Conservation (phyloP, 495 filamentous ascomycete species). For the Emericellopsis terricola region DNA sequence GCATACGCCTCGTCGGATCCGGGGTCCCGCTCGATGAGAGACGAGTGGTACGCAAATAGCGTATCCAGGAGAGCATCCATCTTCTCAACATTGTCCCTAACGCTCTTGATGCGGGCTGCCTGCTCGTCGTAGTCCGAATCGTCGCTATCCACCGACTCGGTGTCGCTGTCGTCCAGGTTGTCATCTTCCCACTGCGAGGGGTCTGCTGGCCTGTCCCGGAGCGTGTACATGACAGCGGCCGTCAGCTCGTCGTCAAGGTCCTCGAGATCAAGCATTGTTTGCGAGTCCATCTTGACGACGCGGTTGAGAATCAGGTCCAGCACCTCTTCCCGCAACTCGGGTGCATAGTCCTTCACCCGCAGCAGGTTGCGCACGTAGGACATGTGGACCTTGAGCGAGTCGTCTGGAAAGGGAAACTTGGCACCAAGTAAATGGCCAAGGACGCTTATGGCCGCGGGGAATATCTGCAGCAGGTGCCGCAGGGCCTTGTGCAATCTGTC, state of each 20-base stretch:
- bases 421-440: slow-evolving; percentile 42
- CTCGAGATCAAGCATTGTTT: slow-evolving; percentile 84
- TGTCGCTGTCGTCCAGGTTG: slow-evolving; percentile 43
- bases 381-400: slow-evolving; percentile 51
- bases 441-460: slow-evolving; percentile 51
- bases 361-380: slow-evolving; percentile 68
- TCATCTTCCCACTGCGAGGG: slow-evolving; percentile 30
- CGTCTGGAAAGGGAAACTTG: slow-evolving; percentile 59
- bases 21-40: slow-evolving; percentile 39
- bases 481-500: slow-evolving; percentile 56
- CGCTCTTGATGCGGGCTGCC: slow-evolving; percentile 31
- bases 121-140: slow-evolving; percentile 24
- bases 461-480: slow-evolving; percentile 55
- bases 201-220: slow-evolving; percentile 11
- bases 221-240: slow-evolving; percentile 22
- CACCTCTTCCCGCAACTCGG: slow-evolving; percentile 68
- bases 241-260: slow-evolving; percentile 44
- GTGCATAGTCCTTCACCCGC: slow-evolving; percentile 51
- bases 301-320: slow-evolving; percentile 65
- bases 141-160: slow-evolving; percentile 31
- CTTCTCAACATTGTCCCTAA: slow-evolving; percentile 71
- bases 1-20: slow-evolving; percentile 26
- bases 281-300: slow-evolving; percentile 76
- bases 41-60: slow-evolving; percentile 66
- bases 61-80: slow-evolving; percentile 84